Evolutionary conservation across 2,329 filamentous ascomycete species (phyloP).

Genomic region (Colletotrichum scovillei): DNA sequence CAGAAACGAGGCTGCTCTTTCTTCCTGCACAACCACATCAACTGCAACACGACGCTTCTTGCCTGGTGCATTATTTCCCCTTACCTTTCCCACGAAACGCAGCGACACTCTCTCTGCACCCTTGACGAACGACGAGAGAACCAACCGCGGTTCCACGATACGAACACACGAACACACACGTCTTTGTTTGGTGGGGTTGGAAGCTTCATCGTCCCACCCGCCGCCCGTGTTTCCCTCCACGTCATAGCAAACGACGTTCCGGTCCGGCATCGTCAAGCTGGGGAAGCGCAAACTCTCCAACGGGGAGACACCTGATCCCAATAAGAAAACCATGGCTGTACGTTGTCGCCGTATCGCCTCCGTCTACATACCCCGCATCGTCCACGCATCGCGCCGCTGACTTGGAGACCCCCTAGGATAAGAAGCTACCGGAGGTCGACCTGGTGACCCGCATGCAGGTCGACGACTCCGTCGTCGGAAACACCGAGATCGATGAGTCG

Average conservation of each 20-base stretch:
- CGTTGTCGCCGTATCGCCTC: conserved; percentile 44
- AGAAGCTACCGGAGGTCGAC: conserved; percentile 68
- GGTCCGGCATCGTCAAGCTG: conserved; percentile 58
- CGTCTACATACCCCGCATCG: not conserved
- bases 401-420: conserved; percentile 50
- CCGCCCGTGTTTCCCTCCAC: conserved; percentile 36
- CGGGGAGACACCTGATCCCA: conserved; percentile 67
- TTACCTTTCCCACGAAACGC: conserved; percentile 18
- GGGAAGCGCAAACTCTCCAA: conserved; percentile 76
- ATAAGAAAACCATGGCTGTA: conserved; percentile 72
- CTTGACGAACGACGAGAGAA: conserved; percentile 35
- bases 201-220: conserved; percentile 43
- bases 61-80: conserved; percentile 24
- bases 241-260: conserved; percentile 26
- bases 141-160: not conserved
- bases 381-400: conserved; percentile 33
- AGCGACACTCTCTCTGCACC: conserved; percentile 29
- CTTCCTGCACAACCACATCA: conserved; percentile 17
- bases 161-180: conserved; percentile 17
- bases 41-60: conserved; percentile 16
- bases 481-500: conserved; percentile 75
- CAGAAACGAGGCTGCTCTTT: conserved; percentile 26
- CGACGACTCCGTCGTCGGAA: conserved; percentile 67
- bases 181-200: conserved; percentile 46
- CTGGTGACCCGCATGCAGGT: conserved; percentile 74